Evolutionary conservation across 306 rosid genomes (phyloP), one percentile per base, ranked within the genome.

Genomic region (Luffa acutangula): DNA sequence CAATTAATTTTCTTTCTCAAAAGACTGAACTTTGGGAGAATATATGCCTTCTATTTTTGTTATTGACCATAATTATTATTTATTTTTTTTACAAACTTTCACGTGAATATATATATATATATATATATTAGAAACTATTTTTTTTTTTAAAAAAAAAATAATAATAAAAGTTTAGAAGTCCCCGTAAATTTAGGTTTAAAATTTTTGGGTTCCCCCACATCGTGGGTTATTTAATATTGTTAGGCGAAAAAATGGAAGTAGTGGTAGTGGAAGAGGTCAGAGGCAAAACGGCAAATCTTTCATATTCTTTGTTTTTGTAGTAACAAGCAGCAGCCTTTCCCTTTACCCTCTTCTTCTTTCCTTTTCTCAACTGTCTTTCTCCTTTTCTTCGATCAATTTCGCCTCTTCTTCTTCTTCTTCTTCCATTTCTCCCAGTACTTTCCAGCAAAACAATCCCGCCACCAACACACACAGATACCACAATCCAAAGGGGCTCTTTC

Each of bases 311-410:
- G 10, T 78, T 43, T 42, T 63, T 78, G 37, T 80, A 54, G 80
- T 78, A 87, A 80, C 78, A 75, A 34, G 77, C 53, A 34, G 77
- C 53, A 36, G 78, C 71, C 80, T 78, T 54, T 83, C 60, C 79
- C 77, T 66, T 57, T 25, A 17, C 60, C 77, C 56, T 62, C 66
- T 43, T 52, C 79, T 52, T 58, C 79, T 75, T 85, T 71, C 80
- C 45, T 80, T 75, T 79, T 85, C 90, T 84, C 89, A 89, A 89
- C 98, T 83, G 92, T 85, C 87, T 84, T 87, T 88, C 89, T 91
- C 93, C 91, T 87, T 70, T 71, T 34, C 21, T 93, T 91, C 89
- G 84, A 86, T 75, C 64, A 75, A 75, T 75, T 75, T 75, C 46
- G 12, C 42, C 69, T 33, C 82, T 92, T 92, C 31, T 66, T 41